Percentiles rank a stretch among this genome's conserved stretches.
Evolutionary conservation across 495 filamentous ascomycete genomes (phyloP).

Genomic region (Rhizodiscina lignyota): DNA sequence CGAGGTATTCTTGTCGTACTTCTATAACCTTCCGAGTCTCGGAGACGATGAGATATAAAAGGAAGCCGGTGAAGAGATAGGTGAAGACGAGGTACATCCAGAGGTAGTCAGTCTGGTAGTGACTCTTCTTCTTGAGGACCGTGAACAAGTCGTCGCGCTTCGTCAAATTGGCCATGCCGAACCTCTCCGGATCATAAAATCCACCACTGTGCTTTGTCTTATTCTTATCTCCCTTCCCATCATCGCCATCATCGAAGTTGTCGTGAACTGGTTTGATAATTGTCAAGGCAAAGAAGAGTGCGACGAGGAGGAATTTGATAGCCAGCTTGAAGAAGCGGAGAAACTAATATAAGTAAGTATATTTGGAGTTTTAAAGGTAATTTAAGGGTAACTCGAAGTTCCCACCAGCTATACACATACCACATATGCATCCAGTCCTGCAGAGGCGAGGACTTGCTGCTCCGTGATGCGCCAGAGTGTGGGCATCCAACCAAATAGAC

Average conservation of each 20-base stretch:
- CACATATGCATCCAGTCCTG: slow-evolving; percentile 89
- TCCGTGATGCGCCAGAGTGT: slow-evolving; percentile 78
- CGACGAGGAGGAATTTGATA: slow-evolving; percentile 59
- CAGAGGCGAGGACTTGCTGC: slow-evolving; percentile 73
- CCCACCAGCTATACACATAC: slow-evolving; percentile 44
- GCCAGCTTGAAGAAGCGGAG: slow-evolving; percentile 90
- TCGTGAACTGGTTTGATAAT: slow-evolving; percentile 79
- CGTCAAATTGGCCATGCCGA: neutral
- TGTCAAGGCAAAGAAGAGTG: slow-evolving; percentile 61
- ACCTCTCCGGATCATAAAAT: neutral
- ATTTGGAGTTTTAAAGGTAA: slow-evolving; percentile 1
- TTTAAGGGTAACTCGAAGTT: no score
- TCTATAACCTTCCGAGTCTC: slow-evolving; percentile 73
- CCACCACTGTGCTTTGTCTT: slow-evolving; percentile 9
- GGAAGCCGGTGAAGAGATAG: slow-evolving; percentile 73
- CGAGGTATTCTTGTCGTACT: slow-evolving; percentile 78
- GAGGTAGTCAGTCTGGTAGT: slow-evolving; percentile 40
- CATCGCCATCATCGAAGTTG: slow-evolving; percentile 35
- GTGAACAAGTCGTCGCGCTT: no score
- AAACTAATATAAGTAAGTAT: slow-evolving; percentile 36
- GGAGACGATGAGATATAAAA: slow-evolving; percentile 63
- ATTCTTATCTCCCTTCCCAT: neutral
- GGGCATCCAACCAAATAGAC: slow-evolving; percentile 88
- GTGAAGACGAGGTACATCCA: slow-evolving; percentile 89
- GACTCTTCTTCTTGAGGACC: no score